Percentiles rank a stretch among this genome's conserved stretches.
Evolutionary conservation across 2,329 filamentous ascomycete species (phyloP).

Genomic region (Teratosphaeria zuluensis): DNA sequence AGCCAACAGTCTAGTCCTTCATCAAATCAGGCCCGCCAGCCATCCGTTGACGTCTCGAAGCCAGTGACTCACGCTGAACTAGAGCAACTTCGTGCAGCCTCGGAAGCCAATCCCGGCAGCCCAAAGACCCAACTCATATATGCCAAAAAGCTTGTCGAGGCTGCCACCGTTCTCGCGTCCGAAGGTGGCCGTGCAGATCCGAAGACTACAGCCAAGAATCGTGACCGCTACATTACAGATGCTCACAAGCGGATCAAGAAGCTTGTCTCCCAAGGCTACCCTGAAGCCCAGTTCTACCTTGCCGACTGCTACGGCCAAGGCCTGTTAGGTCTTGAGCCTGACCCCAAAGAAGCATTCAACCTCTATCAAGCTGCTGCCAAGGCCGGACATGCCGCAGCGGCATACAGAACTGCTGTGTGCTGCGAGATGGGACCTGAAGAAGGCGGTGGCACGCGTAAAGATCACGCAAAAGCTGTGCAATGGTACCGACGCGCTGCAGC

Average conservation of each 20-base stretch:
- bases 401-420: slow-evolving; percentile 91
- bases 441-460: slow-evolving; percentile 82
- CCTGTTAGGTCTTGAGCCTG: slow-evolving; percentile 64
- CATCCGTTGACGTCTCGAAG: slow-evolving; percentile 11
- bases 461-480: slow-evolving; percentile 88
- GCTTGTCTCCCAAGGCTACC: slow-evolving; percentile 60
- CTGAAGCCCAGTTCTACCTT: slow-evolving; percentile 86
- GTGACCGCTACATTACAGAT: slow-evolving; percentile 76
- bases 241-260: slow-evolving; percentile 90
- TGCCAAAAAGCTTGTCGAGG: slow-evolving; percentile 79
- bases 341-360: slow-evolving; percentile 85
- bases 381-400: slow-evolving; percentile 71
- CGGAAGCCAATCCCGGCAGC: slow-evolving; percentile 64
- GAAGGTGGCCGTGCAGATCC: slow-evolving; percentile 64
- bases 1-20: slow-evolving; percentile 31
- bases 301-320: slow-evolving; percentile 85
- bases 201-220: slow-evolving; percentile 50
- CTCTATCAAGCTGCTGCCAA: slow-evolving; percentile 93
- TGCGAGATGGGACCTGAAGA: slow-evolving; percentile 94
- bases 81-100: slow-evolving; percentile 59
- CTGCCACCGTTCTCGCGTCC: slow-evolving; percentile 67
- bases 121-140: slow-evolving; percentile 60
- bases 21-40: slow-evolving; percentile 15
- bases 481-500: slow-evolving; percentile 95
- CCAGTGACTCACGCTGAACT: slow-evolving; percentile 73